Base-by-base conservation (phyloP, 257 asterid genomes). In the Solanum sparsipilum region DNA sequence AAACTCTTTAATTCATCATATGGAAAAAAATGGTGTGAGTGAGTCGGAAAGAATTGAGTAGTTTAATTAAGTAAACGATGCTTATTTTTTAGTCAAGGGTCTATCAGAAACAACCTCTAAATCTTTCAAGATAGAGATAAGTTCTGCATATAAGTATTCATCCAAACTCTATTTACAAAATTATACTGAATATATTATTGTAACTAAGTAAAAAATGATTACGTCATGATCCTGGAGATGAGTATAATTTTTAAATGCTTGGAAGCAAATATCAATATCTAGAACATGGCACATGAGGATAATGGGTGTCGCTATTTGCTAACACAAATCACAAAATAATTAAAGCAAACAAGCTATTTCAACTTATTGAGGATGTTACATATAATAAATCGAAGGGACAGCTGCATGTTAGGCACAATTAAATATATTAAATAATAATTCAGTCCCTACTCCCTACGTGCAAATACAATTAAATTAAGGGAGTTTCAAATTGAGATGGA, bases 21-120 rank as follows among this genome's bases (percentile, higher is more conserved):
- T 25, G 34, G 2, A 9, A 10, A 56, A 48, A 21, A 60, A 0
- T 60, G 11, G 4, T 6, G 0, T 52, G 0, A 60, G 29, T 60
- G 15, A 23, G 70, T 21, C 0, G 5, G 29, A 0, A 60, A 60
- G 29, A 23, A 60, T 60, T 9, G 0, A 9, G 29, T 0, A 16
- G 6, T 70, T 70, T 31, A 15, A 32, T 0, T 13, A 68, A 68
- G 10, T 27, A 29, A 63, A 63, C 0, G 0, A 63, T 63, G 15
- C 13, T 63, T 63, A n/a, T 9, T 23, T 6, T 58, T 63, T n/a
- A 1, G 6, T 63, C 13, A 9, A 63, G 0, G 1, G 2, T 63
- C 16, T 0, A 10, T 63, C 4, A 0, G 2, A 23, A 23, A 10
- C 0, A 9, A 4, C 0, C 1, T 23, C 31, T 63, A 23, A 0